Conservation (phyloP, 1,284 basidiomycete genomes). For the Vanrija sp. region DNA sequence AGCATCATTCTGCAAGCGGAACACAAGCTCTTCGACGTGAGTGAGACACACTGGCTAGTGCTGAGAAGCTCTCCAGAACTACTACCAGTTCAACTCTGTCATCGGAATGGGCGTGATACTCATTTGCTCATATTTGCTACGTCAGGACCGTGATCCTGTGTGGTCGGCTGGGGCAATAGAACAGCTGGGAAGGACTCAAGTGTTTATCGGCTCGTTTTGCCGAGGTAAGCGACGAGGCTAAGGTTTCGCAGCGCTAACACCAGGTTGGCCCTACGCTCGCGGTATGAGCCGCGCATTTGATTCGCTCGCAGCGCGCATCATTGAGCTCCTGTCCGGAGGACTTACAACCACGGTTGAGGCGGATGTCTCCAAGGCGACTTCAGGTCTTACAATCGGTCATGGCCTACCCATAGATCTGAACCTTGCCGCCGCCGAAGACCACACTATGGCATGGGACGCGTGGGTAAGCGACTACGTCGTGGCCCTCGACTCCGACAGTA, state of each 20-base stretch:
- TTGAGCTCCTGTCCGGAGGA: too few species aligned
- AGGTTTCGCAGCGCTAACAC: neutral
- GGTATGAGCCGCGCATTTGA: neutral
- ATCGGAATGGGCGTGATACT: conserved; percentile 8
- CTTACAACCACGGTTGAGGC: too few species aligned
- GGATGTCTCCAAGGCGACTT: too few species aligned
- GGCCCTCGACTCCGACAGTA: neutral
- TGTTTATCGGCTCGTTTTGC: neutral
- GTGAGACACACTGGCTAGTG: neutral
- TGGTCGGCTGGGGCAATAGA: neutral
- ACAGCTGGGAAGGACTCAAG: neutral
- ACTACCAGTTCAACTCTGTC: conserved; percentile 7
- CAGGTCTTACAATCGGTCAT: too few species aligned
- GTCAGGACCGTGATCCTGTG: neutral
- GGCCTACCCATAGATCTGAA: too few species aligned
- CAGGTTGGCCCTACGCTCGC: neutral
- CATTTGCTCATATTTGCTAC: conserved; percentile 3
- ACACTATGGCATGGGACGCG: neutral
- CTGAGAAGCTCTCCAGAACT: neutral
- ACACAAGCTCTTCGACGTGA: conserved; percentile 2
- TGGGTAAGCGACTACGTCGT: neutral
- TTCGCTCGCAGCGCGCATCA: neutral
- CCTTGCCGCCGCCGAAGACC: too few species aligned
- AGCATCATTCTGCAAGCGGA: neutral
- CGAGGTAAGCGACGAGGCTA: neutral